Evolutionary conservation across 345 rosid species (phyloP), one percentile per base, ranked within the genome.

Genomic region (Lenwebbia sp.): DNA sequence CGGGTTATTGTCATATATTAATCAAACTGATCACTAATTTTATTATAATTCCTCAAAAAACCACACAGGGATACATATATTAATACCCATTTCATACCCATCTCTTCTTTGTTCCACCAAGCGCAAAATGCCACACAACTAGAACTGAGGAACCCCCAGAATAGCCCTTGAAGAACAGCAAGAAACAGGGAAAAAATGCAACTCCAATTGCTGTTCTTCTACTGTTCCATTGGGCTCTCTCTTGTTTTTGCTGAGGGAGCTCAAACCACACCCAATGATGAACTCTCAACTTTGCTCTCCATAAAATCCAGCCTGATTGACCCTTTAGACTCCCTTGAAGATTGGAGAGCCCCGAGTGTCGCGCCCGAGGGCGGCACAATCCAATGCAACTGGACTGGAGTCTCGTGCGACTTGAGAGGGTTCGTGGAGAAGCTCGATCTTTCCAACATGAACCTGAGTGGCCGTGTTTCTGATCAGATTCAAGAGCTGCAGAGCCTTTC

Each of bases 321-420:
- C 89, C 94, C 96, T 26, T 86, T 89, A 47, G 91, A 90, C 82
- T 83, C 21, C 65, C 96, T 96, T 53, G 54, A 83, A 53, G 95
- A 93, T 86, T 97, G 98, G 98, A 92, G 55, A 86, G 49, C 82
- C 83, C 86, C 90, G 23, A 86, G 89, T 55, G 83, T 84, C 70
- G 84, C 82, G 44, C 65, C 86, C 14, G 90, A 53, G 49, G 86
- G 88, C 12, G 75, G 37, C 17, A 54, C 85, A 1, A 50, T 33
- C 83, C 95, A 96, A 86, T 97, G 99, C 86, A 89, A 85, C 26
- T 97, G 98, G 99, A 93, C 93, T 8, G 96, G 98, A 49, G 93
- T 97, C 41, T 84, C 86, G 50, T 96, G 99, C 92, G 92, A 91
- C 90, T 84, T 93, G 25, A 83, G 76, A 55, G 96, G 98, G 44